Conservation (phyloP, 306 rosid genomes). For the Malus sylvestris region DNA sequence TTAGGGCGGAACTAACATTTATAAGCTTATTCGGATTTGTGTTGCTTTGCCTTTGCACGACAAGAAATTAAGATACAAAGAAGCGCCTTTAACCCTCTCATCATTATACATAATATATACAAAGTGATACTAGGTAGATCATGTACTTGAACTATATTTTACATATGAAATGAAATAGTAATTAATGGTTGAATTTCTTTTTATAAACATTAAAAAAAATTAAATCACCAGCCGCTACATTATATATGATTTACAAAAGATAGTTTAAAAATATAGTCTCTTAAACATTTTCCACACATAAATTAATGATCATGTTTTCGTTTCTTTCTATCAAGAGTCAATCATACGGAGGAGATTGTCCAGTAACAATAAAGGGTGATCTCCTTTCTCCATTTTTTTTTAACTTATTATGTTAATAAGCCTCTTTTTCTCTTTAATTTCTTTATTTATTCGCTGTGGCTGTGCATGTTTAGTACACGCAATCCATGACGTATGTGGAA, state of each 20-base stretch:
- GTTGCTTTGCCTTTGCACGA: not conserved
- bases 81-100: not conserved
- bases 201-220: too few species aligned
- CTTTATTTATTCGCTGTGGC: not conserved
- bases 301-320: not conserved
- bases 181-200: too few species aligned
- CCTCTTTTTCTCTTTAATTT: not conserved
- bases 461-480: slow-evolving; percentile 11
- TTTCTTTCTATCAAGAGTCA: not conserved
- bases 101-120: not conserved
- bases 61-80: not conserved
- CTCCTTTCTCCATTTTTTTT: not conserved
- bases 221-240: too few species aligned
- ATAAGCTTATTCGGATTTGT: not conserved
- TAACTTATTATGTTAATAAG: not conserved
- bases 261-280: too few species aligned
- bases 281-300: too few species aligned
- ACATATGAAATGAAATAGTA: too few species aligned
- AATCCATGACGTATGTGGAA: slow-evolving; percentile 29
- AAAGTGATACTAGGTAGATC: too few species aligned
- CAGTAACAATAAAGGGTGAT: not conserved
- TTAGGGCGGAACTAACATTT: not conserved
- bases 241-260: too few species aligned
- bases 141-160: too few species aligned
- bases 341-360: not conserved